Conservation (phyloP, 768 basidiomycete species). For the Serendipita sp. region DNA sequence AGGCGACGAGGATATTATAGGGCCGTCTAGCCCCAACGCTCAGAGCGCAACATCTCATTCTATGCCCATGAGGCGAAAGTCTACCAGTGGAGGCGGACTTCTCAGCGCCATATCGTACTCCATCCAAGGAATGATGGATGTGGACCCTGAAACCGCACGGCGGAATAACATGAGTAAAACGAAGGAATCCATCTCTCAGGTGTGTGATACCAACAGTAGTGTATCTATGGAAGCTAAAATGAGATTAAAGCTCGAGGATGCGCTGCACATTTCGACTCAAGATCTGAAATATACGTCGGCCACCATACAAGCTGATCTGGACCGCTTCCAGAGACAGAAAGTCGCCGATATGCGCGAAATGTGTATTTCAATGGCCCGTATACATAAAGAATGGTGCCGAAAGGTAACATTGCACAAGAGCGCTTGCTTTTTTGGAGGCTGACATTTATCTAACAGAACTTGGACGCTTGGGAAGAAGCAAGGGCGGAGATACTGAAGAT, state of each 20-base stretch:
- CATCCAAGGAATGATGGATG: conserved; percentile 96
- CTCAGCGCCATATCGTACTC: conserved; percentile 87
- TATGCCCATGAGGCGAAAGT: conserved; percentile 38
- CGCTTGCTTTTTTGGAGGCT: conserved; percentile 9
- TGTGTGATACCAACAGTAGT: conserved; percentile 21
- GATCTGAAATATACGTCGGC: conserved; percentile 93
- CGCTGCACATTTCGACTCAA: conserved; percentile 76
- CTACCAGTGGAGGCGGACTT: conserved; percentile 45
- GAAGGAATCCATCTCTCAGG: conserved; percentile 87
- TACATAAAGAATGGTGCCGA: conserved; percentile 93
- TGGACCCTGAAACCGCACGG: conserved; percentile 90
- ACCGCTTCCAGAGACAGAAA: conserved; percentile 97
- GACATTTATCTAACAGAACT: conserved; percentile 42
- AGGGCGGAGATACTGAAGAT: conserved; percentile 84
- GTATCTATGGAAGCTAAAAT: not conserved
- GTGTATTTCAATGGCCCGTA: conserved; percentile 76
- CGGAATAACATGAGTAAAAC: conserved; percentile 89
- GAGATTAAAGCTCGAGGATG: conserved; percentile 67
- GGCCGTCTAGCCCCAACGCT: not conserved
- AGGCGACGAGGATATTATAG: not conserved
- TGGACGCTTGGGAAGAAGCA: conserved; percentile 95
- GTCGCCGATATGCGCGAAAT: conserved; percentile 92
- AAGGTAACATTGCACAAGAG: conserved; percentile 36
- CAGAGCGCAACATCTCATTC: conserved; percentile 20
- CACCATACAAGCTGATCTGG: conserved; percentile 93